Base-by-base conservation (phyloP, 306 rosid species). In the Quercus cerris region DNA sequence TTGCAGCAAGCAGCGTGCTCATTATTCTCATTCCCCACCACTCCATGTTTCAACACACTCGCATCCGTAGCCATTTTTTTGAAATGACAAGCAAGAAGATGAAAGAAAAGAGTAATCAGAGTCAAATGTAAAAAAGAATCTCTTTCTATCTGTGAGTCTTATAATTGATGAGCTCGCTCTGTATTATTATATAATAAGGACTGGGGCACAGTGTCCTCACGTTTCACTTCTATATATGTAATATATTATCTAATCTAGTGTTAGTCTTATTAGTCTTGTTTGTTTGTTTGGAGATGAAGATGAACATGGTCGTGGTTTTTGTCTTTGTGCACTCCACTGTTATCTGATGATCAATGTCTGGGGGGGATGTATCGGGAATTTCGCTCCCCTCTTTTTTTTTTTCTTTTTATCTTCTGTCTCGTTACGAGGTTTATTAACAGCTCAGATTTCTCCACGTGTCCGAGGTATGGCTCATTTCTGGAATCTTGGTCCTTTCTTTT, bases 1-100 rank as follows among this genome's bases (percentile, higher is more conserved):
- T 75, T 75, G 85, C 97, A 93, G 86, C 97, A 90, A 2, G 79
- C 82, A 63, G 25, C 46, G 49, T 33, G 23, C 14, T 6, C 52
- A 38, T 38, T 38, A 18, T 74, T 69, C 76, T 79, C 70, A 78
- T 77, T 76, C 79, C 82, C 73, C 38, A 3, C 86, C 19, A 38
- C 14, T 1, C 33, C 78, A 11, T 81, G 77, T 28, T 75, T 30
- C 77, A 46, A 6, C 62, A 31, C 80, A 33, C 33, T 56, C 49
- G 62, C 44, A 12, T 73, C 85, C n/a, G 84, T 79, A 51, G 88
- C 88, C 86, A 87, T 87, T 6, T 49, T 56, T 68, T 67, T 35
- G 17, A 63, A 35, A 18, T 18, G 10, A 20, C 51, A 14, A 28
- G 38, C 5, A 62, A 28, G 20, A 28, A 14, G 44, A 63, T 1